These are phyloP conservation scores for Anastatica hierochuntica DNA, from an alignment of 345 rosid genomes.

Conservation along the genomic window DNA sequence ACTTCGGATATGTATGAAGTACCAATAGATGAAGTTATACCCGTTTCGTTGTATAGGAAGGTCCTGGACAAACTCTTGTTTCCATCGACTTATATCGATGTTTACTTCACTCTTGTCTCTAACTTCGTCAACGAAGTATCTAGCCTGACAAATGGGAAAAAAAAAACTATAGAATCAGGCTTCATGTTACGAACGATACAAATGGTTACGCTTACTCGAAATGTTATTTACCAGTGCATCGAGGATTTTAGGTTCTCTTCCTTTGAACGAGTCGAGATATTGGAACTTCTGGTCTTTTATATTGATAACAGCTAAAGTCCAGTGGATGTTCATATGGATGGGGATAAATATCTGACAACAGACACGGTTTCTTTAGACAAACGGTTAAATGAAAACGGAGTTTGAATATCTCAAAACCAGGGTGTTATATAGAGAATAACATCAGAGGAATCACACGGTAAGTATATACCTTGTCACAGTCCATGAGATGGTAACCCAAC, in stretches of 20 bases:
- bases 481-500: constrained; percentile 69
- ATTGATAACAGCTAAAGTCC: constrained; percentile 93
- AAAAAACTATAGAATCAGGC: constrained; percentile 12
- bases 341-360: constrained; percentile 82
- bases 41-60: constrained; percentile 90
- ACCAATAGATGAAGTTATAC: constrained; percentile 19
- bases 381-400: not conserved
- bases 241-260: constrained; percentile 56
- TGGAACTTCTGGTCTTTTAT: constrained; percentile 74
- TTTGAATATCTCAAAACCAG: not conserved
- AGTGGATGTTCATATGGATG: constrained; percentile 77
- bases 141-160: constrained; percentile 43
- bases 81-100: constrained; percentile 61
- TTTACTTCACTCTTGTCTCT: constrained; percentile 63
- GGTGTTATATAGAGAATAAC: not conserved
- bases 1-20: not conserved
- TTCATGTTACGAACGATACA: not conserved
- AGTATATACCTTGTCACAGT: constrained; percentile 76
- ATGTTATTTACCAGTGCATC: constrained; percentile 47
- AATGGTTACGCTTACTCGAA: not conserved
- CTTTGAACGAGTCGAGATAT: constrained; percentile 92
- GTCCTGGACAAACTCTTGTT: constrained; percentile 65
- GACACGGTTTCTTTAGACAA: not conserved
- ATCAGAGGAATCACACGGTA: not conserved
- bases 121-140: constrained; percentile 75